Evolutionary conservation across 2,329 filamentous ascomycete genomes (phyloP).

Genomic region (Apiospora phragmitis): DNA sequence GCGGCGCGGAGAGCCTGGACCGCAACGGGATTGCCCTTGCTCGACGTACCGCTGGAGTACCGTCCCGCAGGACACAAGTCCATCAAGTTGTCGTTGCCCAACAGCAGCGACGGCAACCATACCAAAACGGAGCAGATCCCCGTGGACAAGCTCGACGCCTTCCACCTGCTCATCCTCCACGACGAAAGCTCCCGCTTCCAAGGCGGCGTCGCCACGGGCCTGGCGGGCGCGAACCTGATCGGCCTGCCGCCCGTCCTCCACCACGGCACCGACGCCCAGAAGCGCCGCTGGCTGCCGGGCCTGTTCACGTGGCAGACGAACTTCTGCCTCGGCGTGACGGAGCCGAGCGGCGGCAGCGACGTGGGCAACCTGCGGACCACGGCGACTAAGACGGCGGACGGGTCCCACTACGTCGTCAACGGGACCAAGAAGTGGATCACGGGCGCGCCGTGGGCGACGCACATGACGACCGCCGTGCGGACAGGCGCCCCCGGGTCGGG

Average conservation of each 20-base stretch:
- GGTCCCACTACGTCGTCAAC: slow-evolving; percentile 99
- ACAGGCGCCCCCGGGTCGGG: slow-evolving; percentile 63
- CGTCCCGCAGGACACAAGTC: slow-evolving; percentile 38
- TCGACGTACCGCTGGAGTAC: not conserved
- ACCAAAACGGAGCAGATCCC: no score
- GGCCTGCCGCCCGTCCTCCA: slow-evolving; percentile 89
- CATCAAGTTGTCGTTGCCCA: no score
- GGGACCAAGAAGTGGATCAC: slow-evolving; percentile 99
- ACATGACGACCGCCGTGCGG: slow-evolving; percentile 95
- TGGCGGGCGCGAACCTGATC: slow-evolving; percentile 93
- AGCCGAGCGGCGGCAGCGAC: slow-evolving; percentile 92
- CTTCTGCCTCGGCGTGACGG: slow-evolving; percentile 95
- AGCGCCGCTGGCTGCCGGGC: slow-evolving; percentile 84
- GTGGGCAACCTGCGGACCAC: slow-evolving; percentile 95
- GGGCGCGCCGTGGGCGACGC: slow-evolving; percentile 94
- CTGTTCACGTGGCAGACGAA: slow-evolving; percentile 92
- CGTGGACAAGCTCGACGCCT: slow-evolving; percentile 92
- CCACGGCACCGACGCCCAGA: slow-evolving; percentile 81
- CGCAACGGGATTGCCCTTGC: not conserved
- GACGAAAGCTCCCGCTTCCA: slow-evolving; percentile 89
- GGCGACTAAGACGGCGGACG: slow-evolving; percentile 90
- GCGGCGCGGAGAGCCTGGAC: not conserved
- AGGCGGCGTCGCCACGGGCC: slow-evolving; percentile 89
- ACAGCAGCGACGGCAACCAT: slow-evolving; percentile 46
- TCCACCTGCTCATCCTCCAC: slow-evolving; percentile 95